Percentiles rank a stretch among this genome's conserved stretches.
phyloP scores from a whole-genome alignment of 2,329 filamentous ascomycete species.

The Colletotrichum orchidophilum region DNA sequence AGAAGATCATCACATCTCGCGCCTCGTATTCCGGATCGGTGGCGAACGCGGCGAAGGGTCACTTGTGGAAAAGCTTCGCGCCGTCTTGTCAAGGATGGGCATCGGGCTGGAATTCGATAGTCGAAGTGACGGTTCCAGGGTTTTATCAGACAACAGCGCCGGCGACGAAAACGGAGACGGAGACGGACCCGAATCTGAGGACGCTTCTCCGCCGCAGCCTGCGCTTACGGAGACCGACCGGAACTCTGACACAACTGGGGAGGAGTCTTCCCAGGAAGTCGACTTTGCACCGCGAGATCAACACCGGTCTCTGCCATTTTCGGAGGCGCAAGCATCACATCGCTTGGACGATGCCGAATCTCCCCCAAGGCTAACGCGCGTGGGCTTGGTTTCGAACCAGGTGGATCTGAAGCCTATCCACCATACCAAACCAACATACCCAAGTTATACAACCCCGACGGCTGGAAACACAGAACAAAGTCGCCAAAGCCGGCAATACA shows the following conservation, averaged over 20 bases:
- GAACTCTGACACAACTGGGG: background rate
- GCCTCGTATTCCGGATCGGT: slow-evolving; percentile 82
- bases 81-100: slow-evolving; percentile 73
- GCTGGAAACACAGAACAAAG: slow-evolving; percentile 21
- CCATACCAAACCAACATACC: background rate
- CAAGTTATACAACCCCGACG: slow-evolving; percentile 28
- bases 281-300: background rate
- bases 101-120: slow-evolving; percentile 73
- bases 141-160: slow-evolving; percentile 9
- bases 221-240: background rate
- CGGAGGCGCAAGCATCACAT: background rate
- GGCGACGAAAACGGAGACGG: background rate
- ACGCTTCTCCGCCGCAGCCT: background rate
- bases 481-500: slow-evolving; percentile 45
- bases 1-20: slow-evolving; percentile 78
- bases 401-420: background rate
- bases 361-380: slow-evolving; percentile 15
- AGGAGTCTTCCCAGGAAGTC: background rate
- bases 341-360: background rate
- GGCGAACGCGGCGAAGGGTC: slow-evolving; percentile 66
- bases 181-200: background rate
- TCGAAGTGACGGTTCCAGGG: slow-evolving; percentile 24
- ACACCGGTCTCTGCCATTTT: background rate
- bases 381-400: background rate
- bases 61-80: slow-evolving; percentile 76